phyloP scores from a whole-genome alignment of 2,329 filamentous ascomycete species.

The Trichothecium sympodiale region DNA sequence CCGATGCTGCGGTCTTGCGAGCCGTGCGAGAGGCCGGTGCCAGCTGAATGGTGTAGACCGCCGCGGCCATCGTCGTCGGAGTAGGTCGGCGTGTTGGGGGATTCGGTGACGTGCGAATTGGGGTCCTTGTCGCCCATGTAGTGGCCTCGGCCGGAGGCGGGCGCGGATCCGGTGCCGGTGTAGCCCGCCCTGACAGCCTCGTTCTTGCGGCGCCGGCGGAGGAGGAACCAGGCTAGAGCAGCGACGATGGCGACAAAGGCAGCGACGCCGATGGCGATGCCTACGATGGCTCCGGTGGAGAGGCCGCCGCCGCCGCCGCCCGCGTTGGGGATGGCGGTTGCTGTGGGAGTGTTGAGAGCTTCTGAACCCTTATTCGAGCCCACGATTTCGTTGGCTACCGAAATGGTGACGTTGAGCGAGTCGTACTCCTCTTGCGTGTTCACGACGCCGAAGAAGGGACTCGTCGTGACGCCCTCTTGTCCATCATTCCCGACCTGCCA shows the following conservation, averaged over 20 bases:
- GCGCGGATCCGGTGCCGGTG: constrained; percentile 7
- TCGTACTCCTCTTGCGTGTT: too few relatives aligned
- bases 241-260: constrained; percentile 27
- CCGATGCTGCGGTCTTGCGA: constrained; percentile 24
- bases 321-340: not conserved
- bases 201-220: constrained; percentile 25
- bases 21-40: not conserved
- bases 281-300: constrained; percentile 31
- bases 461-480: too few relatives aligned
- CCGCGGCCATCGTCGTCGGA: constrained; percentile 24
- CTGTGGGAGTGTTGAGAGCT: too few relatives aligned
- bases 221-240: constrained; percentile 29
- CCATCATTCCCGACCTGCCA: too few relatives aligned
- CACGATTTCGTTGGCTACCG: too few relatives aligned
- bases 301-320: constrained; percentile 14
- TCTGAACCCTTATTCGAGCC: too few relatives aligned
- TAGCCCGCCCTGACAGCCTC: constrained; percentile 9
- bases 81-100: constrained; percentile 28
- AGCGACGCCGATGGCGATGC: constrained; percentile 31
- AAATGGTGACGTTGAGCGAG: too few relatives aligned
- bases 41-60: constrained; percentile 1
- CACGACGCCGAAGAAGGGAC: too few relatives aligned
- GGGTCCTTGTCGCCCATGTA: constrained; percentile 34
- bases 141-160: constrained; percentile 16
- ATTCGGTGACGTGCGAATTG: constrained; percentile 22